These are phyloP conservation scores for Tuber aestivum DNA, from an alignment of 495 filamentous ascomycete genomes.

Conservation along the genomic window DNA sequence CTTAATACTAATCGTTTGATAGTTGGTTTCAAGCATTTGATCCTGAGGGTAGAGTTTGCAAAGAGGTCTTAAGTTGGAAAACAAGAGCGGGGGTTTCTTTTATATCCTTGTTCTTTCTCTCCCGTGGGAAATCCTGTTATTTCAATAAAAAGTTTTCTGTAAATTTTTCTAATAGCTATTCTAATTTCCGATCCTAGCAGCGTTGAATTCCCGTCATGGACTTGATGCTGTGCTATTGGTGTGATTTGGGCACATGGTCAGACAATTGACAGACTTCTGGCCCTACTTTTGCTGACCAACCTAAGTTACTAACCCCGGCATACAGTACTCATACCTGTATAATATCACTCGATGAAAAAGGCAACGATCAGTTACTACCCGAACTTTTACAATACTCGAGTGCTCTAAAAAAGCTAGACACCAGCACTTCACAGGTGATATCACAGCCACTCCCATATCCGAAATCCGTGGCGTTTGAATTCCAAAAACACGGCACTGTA, in stretches of 20 bases:
- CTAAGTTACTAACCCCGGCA: too few species aligned
- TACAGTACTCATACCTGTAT: too few species aligned
- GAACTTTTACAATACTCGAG: too few species aligned
- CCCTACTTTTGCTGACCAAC: neutral
- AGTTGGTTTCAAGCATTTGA: slow-evolving; percentile 84
- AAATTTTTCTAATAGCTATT: neutral
- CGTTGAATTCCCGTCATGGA: neutral
- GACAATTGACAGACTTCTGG: neutral
- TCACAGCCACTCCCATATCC: too few species aligned
- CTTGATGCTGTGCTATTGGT: neutral
- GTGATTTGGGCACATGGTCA: neutral
- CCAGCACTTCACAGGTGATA: too few species aligned
- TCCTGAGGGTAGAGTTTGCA: slow-evolving; percentile 84
- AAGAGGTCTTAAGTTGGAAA: slow-evolving; percentile 56
- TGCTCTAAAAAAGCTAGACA: too few species aligned
- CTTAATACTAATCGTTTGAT: slow-evolving; percentile 37
- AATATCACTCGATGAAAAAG: too few species aligned
- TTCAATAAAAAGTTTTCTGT: neutral
- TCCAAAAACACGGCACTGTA: too few species aligned
- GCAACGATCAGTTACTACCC: too few species aligned
- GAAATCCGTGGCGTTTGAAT: too few species aligned
- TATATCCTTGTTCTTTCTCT: neutral
- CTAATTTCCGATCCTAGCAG: neutral
- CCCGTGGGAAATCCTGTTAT: neutral
- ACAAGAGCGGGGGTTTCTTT: neutral